Evolutionary conservation across 2,329 filamentous ascomycete genomes (phyloP), one percentile per base, ranked within the genome.

Genomic region (Beauveria sp.): DNA sequence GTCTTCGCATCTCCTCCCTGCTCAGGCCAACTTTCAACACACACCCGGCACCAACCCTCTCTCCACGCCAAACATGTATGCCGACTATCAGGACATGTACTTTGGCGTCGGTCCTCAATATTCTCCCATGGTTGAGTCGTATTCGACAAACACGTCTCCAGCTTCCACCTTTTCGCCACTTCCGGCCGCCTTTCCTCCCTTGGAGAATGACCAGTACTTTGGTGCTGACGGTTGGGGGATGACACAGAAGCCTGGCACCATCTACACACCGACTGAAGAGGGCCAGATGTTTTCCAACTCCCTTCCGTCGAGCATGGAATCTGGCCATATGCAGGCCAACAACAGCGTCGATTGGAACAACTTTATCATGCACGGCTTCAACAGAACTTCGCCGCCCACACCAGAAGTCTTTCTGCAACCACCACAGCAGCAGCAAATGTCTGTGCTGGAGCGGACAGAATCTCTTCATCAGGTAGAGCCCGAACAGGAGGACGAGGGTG

Each of bases 141-240:
- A 83, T 66, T 87, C 85, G 0, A 81, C 78, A 63, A 82, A 83
- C 68, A 80, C 79, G 5, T 87, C 85, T 7, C 85, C 85, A 2
- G 72, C 74, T 2, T 77, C 81, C 5, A 73, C 75, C 12, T 83
- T 84, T 68, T 85, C 84, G 10, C 83, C 83, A 3, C 67, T 82
- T 20, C 75, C 81, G 3, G 71, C 81, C 3, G 77, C 81, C 1
- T 82, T 78, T 63, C 71, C 75, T 55, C 66, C 65, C 62, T 67
- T 73, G 65, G 70, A 74, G n/a, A 67, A 72, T 18, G 71, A 73
- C 24, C 70, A 76, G 42, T 81, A 77, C 62, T 70, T 77, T 62
- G 68, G 74, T 9, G 67, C 74, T 7, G 74, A 78, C 22, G 69
- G 69, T 3, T 79, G 76, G 76, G 67, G 70, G 24, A 62, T 72